phyloP scores from a whole-genome alignment of 306 rosid species.

The Corylus americana region DNA sequence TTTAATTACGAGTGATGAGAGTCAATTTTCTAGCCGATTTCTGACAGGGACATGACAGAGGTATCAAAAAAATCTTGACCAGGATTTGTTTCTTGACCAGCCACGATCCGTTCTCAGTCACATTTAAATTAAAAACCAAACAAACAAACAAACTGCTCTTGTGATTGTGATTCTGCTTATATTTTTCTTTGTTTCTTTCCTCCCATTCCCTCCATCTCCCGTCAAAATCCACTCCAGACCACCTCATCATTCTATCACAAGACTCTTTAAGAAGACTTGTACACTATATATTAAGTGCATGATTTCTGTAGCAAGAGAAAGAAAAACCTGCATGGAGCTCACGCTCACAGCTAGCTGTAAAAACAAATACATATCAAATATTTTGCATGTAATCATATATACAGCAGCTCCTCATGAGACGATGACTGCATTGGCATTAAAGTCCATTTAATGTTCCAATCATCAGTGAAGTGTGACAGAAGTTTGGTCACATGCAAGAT shows the following conservation, averaged over 20 bases:
- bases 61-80: constrained; percentile 17
- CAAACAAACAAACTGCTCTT: background rate
- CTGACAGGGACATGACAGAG: constrained; percentile 27
- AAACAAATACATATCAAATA: background rate
- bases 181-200: background rate
- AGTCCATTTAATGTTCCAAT: background rate
- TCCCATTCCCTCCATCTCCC: background rate
- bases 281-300: background rate
- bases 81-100: constrained; percentile 10
- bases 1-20: constrained; percentile 24
- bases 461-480: background rate
- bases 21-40: constrained; percentile 35
- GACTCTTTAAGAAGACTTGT: background rate
- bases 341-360: background rate
- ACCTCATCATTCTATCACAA: background rate
- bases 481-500: background rate
- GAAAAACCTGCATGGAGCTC: too few relatives aligned
- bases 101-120: background rate
- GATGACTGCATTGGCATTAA: background rate
- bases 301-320: background rate
- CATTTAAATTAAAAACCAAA: background rate
- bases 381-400: background rate
- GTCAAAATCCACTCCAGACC: background rate
- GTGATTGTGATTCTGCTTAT: background rate
- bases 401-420: background rate